Base-by-base conservation (phyloP, 2,329 filamentous ascomycete species). In the Dendrostoma leiphaemia region DNA sequence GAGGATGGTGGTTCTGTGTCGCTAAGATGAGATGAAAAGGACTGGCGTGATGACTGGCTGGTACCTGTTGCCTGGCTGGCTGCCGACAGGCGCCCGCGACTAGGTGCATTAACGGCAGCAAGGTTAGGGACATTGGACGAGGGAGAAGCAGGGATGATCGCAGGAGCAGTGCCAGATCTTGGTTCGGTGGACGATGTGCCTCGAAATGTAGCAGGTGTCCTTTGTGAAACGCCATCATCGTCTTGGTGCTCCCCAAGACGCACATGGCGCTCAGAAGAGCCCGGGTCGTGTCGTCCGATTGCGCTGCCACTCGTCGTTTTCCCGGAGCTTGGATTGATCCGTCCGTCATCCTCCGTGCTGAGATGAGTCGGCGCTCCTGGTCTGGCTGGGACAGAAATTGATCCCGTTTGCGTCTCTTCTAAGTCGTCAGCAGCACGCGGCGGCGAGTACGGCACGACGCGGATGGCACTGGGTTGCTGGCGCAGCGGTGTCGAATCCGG, bases 381-480 rank as follows among this genome's bases (percentile, higher is more conserved):
- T n/a, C 44, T 26, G 26, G 43, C 43, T 28, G 43, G 2, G 41
- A 24, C 24, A 15, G 64, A 64, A 29, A 56, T 60, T 58, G 63
- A 63, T 53, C 63, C 61, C 51, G 63, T 54, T 41, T 60, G 63
- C 28, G 63, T 56, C 21, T 54, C 51, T 3, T 52, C 40, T 7
- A 26, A 37, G 3, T 32, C 24, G 3, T 49, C 31, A 28, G 17
- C 68, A n/a, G 34, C 66, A 46, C 71, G 70, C 7, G 75, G 74
- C 41, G 76, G 76, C 21, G 75, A 74, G 60, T 79, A 78, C 19
- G 76, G 75, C 47, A 80, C 77, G 52, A 79, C 61, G 47, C 77
- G 75, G 61, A 80, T 79, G 56, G 71, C 38, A 70, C 66, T 37
- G 64, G 65, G 60, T 71, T 76, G 61, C 63, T 74, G 70, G 58